Evolutionary conservation across 352 stramenopile species (phyloP).

Genomic region (Globisporangium takayamanum): DNA sequence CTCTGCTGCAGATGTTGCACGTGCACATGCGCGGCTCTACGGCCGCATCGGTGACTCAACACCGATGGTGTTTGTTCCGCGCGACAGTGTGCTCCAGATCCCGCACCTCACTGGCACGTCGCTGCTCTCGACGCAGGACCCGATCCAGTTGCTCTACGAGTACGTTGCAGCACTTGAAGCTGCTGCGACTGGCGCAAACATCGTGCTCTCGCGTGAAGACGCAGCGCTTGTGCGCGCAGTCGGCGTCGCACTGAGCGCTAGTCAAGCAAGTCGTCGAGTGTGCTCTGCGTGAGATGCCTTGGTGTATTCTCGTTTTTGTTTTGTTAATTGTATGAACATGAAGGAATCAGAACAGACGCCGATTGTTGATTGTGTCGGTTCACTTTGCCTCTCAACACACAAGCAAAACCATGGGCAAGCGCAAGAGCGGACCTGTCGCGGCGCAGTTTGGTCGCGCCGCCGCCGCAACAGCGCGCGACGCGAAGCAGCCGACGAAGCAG

Average conservation of each 20-base stretch:
- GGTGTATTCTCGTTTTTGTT: too few species aligned
- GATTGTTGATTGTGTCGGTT: neutral
- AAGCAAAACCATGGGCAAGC: neutral
- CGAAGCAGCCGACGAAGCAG: conserved; percentile 6
- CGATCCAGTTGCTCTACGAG: conserved; percentile 8
- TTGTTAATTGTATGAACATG: too few species aligned
- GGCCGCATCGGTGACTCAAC: conserved; percentile 8
- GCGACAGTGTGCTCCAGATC: conserved; percentile 11
- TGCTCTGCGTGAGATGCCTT: too few species aligned
- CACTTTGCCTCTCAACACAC: neutral
- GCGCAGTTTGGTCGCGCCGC: neutral
- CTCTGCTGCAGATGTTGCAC: conserved; percentile 17
- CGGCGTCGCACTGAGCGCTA: neutral
- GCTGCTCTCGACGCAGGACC: conserved; percentile 7
- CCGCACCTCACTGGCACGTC: conserved; percentile 9
- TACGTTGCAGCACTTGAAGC: conserved; percentile 11
- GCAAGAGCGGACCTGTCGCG: neutral
- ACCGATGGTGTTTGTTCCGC: conserved; percentile 4
- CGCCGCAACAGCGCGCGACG: neutral
- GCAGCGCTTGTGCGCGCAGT: conserved; percentile 6
- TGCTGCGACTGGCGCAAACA: neutral
- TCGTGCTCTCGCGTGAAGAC: conserved; percentile 4
- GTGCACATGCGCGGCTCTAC: conserved; percentile 15
- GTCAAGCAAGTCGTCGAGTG: neutral
- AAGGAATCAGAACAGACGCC: too few species aligned